Base-by-base conservation (phyloP, 805 yeast genomes). In the Pichia scutulata region DNA sequence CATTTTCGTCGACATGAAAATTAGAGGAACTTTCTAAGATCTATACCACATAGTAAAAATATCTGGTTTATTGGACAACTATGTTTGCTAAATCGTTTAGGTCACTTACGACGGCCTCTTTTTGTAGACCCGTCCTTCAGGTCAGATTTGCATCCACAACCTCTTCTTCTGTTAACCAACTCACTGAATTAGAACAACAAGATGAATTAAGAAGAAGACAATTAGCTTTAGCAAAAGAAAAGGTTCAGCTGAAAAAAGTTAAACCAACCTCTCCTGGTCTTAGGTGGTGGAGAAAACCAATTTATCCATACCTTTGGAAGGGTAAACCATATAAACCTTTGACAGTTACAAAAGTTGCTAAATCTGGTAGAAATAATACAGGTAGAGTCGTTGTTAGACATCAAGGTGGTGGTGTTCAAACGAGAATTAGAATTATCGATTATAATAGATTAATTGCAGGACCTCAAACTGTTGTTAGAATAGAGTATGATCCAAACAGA, bases 401-500 rank as follows among this genome's bases (percentile, higher is more conserved):
- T 67, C 81, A 95, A 67, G 99, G 98, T 66, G 99, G 99, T 61
- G 98, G 98, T 36, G 93, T 86, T 66, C 87, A 86, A 67, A 83
- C 92, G 62, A 81, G 99, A 68, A 76, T 87, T 39, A 80, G 99
- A 60, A 66, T 87, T 33, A 76, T 93, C 22, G 99, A 93, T 68
- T 83, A 82, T 61, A 70, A 74, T 59, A 78, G 99, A 62, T 60
- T 66, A 39, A 76, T 66, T 3, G 69, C 82, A 1, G 98, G 97
- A 25, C 77, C 75, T 42, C 93, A 88, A 60, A 76, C 78, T 30
- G 97, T 93, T 22, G 71, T 82, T 55, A 77, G 99, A 66, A 87
- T 93, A 52, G 99, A 93, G 68, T 89, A 89, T 64, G 99, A 93
- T 69, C 99, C 99, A 45, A 86, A 86, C 61, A 80, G 99, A 73